Percentiles rank a stretch among this genome's conserved stretches.
These are phyloP conservation scores for Hyphopichia buzzinii DNA, from an alignment of 1,139 yeast species.

Conservation along the genomic window DNA sequence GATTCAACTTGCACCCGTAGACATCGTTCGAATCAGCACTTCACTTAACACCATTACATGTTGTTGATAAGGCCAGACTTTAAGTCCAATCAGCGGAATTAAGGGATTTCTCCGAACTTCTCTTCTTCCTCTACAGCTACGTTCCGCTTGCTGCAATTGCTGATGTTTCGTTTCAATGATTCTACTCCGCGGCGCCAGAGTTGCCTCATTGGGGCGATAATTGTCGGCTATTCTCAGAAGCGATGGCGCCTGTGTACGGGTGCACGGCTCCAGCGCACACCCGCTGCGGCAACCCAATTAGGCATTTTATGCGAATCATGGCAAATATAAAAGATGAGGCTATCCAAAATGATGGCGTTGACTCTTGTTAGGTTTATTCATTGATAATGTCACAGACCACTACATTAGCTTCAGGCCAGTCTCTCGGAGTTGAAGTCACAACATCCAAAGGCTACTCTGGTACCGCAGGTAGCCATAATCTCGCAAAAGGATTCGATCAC, in stretches of 20 bases:
- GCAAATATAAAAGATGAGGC: not conserved
- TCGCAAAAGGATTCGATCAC: slow-evolving; percentile 47
- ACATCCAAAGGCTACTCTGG: slow-evolving; percentile 59
- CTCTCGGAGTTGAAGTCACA: slow-evolving; percentile 9
- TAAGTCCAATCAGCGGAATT: no score
- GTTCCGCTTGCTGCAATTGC: no score
- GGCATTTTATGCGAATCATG: not conserved
- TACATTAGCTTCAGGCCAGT: slow-evolving; percentile 8
- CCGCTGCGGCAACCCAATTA: not conserved
- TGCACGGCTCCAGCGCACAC: not conserved
- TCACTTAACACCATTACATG: no score
- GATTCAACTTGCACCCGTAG: no score
- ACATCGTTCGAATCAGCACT: no score
- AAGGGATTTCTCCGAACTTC: no score
- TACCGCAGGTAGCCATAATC: slow-evolving; percentile 54
- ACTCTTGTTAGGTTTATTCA: no score
- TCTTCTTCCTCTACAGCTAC: no score
- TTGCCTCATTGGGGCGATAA: not conserved
- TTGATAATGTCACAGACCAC: slow-evolving; percentile 3
- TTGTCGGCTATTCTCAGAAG: no score
- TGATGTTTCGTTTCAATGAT: no score
- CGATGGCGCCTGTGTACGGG: not conserved
- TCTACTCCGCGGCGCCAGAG: not conserved
- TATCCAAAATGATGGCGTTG: no score
- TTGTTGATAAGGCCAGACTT: no score